phyloP scores from a whole-genome alignment of 371 early-diverging fungal species.

The Rhizopus sp. region DNA sequence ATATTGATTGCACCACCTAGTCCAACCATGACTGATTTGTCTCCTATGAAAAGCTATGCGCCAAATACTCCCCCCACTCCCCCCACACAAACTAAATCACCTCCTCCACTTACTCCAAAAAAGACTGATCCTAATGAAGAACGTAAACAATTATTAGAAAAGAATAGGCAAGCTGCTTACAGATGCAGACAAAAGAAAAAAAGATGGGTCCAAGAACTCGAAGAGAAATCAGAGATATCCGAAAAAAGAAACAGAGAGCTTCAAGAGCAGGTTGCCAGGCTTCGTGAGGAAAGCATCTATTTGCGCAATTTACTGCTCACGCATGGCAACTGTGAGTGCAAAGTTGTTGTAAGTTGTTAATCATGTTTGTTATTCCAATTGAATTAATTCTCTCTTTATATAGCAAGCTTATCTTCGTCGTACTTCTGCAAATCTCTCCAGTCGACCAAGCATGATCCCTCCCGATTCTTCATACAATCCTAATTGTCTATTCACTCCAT shows the following conservation, averaged over 20 bases:
- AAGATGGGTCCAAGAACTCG: constrained; percentile 68
- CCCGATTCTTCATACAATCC: too few species aligned
- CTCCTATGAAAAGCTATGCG: background rate
- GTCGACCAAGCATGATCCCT: background rate
- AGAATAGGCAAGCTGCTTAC: constrained; percentile 77
- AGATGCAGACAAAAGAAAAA: constrained; percentile 86
- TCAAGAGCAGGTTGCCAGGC: constrained; percentile 51
- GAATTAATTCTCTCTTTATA: background rate
- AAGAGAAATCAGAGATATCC: constrained; percentile 56
- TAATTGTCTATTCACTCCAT: too few species aligned
- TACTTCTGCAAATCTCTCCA: constrained; percentile 18
- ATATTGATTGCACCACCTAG: constrained; percentile 5
- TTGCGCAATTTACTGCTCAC: constrained; percentile 69
- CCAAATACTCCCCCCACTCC: background rate
- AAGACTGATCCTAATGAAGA: constrained; percentile 10
- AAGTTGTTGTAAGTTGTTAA: constrained; percentile 23
- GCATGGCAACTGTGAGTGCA: constrained; percentile 63
- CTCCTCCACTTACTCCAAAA: background rate
- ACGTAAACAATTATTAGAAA: constrained; percentile 60
- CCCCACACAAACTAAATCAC: constrained; percentile 1
- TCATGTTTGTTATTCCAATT: background rate
- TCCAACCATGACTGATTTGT: background rate
- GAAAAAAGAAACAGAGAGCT: constrained; percentile 64
- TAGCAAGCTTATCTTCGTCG: constrained; percentile 27
- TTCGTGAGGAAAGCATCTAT: constrained; percentile 70